These are phyloP conservation scores for Annulohypoxylon maeteangense DNA, from an alignment of 495 filamentous ascomycete species.

Conservation along the genomic window DNA sequence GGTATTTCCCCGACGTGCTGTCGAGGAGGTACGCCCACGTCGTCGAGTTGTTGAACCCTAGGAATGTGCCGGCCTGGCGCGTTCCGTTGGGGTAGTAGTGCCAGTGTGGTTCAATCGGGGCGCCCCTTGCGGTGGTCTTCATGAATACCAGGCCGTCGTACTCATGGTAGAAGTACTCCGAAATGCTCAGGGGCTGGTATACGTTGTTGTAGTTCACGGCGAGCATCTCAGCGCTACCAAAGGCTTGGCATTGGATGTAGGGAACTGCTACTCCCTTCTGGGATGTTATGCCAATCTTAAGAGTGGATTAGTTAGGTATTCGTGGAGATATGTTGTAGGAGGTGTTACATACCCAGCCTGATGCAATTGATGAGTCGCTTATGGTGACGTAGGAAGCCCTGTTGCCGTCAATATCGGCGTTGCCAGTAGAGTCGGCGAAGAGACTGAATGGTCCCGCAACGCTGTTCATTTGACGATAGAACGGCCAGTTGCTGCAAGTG, in stretches of 20 bases:
- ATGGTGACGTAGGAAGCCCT: constrained; percentile 24
- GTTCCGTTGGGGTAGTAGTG: constrained; percentile 41
- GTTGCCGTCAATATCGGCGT: constrained; percentile 30
- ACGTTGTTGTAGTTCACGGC: constrained; percentile 25
- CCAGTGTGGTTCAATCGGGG: constrained; percentile 40
- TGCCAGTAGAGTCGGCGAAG: constrained; percentile 40
- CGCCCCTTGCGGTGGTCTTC: constrained; percentile 26
- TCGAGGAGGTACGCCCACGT: constrained; percentile 39
- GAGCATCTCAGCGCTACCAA: constrained; percentile 39
- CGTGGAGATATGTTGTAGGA: not conserved
- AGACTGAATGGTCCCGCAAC: constrained; percentile 33
- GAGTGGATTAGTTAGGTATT: not conserved
- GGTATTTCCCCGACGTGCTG: constrained; percentile 10
- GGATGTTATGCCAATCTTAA: constrained; percentile 21
- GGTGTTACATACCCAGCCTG: constrained; percentile 25
- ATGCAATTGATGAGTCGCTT: constrained; percentile 17
- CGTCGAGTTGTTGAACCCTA: constrained; percentile 37
- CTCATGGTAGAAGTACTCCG: constrained; percentile 38
- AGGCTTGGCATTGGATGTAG: constrained; percentile 35
- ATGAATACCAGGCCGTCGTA: constrained; percentile 36
- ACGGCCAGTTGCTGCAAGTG: constrained; percentile 40
- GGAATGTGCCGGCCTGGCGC: constrained; percentile 32
- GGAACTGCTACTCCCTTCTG: constrained; percentile 16
- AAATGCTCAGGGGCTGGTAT: constrained; percentile 39
- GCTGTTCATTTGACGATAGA: constrained; percentile 31